Conservation (phyloP, 2,329 filamentous ascomycete species). For the Acephala macrosclerotiorum region DNA sequence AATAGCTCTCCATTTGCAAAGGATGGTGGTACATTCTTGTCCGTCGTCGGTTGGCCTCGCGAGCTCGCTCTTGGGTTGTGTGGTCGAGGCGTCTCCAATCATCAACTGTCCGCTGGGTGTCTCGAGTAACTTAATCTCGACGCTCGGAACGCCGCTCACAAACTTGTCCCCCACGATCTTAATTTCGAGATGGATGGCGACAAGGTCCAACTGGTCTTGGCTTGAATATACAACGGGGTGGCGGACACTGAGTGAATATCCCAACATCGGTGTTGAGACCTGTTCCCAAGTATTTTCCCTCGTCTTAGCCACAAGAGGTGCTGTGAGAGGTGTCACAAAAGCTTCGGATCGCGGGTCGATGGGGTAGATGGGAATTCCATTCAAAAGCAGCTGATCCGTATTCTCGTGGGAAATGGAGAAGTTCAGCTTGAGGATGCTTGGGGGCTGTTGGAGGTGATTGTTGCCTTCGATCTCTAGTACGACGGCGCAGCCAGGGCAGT, state of each 20-base stretch:
- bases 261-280: constrained; percentile 38
- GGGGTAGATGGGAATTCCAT: constrained; percentile 67
- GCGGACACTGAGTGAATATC: constrained; percentile 40
- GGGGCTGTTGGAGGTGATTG: constrained; percentile 34
- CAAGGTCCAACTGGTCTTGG: constrained; percentile 58
- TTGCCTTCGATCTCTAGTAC: constrained; percentile 42
- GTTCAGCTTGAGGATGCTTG: constrained; percentile 55
- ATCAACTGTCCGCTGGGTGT: constrained; percentile 61
- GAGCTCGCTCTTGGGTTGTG: constrained; percentile 37
- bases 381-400: constrained; percentile 59
- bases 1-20: constrained; percentile 64
- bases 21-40: constrained; percentile 51
- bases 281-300: constrained; percentile 36
- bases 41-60: constrained; percentile 42
- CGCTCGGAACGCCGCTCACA: constrained; percentile 59
- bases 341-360: constrained; percentile 42
- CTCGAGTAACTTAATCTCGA: constrained; percentile 69
- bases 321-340: constrained; percentile 54
- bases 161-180: constrained; percentile 65
- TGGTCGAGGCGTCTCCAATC: constrained; percentile 56
- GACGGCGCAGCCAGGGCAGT: constrained; percentile 62
- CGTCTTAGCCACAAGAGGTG: constrained; percentile 52
- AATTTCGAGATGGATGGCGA: constrained; percentile 64
- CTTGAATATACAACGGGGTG: constrained; percentile 55
- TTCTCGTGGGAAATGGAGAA: constrained; percentile 58